These are phyloP conservation scores for Botrytis byssoidea DNA, from an alignment of 2,329 filamentous ascomycete species.

Conservation along the genomic window DNA sequence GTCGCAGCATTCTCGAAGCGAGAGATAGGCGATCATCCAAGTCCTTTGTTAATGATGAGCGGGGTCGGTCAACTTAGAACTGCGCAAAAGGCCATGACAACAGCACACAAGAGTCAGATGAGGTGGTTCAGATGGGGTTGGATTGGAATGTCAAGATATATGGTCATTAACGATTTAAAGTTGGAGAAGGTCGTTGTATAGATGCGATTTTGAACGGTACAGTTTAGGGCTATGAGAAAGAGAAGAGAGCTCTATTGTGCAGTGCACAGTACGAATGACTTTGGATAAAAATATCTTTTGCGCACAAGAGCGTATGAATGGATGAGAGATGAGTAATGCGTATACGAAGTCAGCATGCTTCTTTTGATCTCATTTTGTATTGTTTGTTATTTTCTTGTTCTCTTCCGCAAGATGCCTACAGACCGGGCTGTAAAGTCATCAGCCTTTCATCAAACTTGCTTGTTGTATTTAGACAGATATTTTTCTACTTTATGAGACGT, in stretches of 20 bases:
- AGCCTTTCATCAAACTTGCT: constrained; percentile 12
- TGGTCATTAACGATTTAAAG: constrained; percentile 88
- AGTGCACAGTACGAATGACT: not conserved
- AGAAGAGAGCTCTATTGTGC: not conserved
- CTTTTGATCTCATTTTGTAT: not conserved
- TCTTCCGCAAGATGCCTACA: constrained; percentile 14
- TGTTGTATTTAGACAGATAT: constrained; percentile 16
- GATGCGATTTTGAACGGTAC: no score
- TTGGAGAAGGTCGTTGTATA: constrained; percentile 48
- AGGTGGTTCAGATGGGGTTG: constrained; percentile 97
- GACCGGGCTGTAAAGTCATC: not conserved
- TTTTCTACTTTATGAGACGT: not conserved
- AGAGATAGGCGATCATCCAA: constrained; percentile 50
- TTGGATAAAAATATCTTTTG: not conserved
- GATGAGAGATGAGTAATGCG: constrained; percentile 17
- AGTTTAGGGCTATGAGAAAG: not conserved
- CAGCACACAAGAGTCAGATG: constrained; percentile 94
- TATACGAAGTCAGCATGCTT: not conserved
- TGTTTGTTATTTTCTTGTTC: constrained; percentile 16
- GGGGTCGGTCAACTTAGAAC: constrained; percentile 60
- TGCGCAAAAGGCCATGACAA: constrained; percentile 84
- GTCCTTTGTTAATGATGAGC: constrained; percentile 68
- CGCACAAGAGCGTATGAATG: constrained; percentile 2
- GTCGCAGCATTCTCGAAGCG: constrained; percentile 48
- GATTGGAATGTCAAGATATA: constrained; percentile 89